Evolutionary conservation across 2,329 filamentous ascomycete species (phyloP), one percentile per base, ranked within the genome.

Genomic region (Pseudonectria buxi): DNA sequence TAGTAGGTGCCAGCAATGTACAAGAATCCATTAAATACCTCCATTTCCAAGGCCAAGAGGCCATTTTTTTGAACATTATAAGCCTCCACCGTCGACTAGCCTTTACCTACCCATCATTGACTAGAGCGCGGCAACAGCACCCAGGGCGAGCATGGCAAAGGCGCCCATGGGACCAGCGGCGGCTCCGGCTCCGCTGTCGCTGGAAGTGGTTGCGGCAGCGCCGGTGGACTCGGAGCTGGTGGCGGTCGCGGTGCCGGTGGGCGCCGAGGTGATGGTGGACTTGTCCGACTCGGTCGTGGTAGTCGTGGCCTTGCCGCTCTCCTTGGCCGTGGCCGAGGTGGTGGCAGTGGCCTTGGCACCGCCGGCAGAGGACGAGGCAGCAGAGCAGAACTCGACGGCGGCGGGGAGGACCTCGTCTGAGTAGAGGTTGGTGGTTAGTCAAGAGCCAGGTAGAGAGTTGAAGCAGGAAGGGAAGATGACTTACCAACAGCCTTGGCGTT

Each of bases 391-490:
- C 24, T 14, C 33, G 11, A 33, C 26, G 12, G 37, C 37, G 9
- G 37, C 37, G 7, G 38, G 38, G 28, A 41, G 34, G 15, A 41
- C 38, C 22, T 33, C 32, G 9, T 36, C 38, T 41, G 11, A n/a
- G n/a, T n/a, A n/a, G 15, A 34, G 18, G 22, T 10, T 14, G 13
- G n/a, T n/a, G 13, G 27, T 14, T 28, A 14, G 13, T n/a, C 10
- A 22, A 14, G 24, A 7, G 28, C n/a, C n/a, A n/a, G n/a, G n/a
- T n/a, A 26, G 7, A 13, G 29, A 14, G 14, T n/a, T 10, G 15
- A 26, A 6, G 11, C 14, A 11, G 16, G 15, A 14, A 16, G n/a
- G 12, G 16, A 28, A 2, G 22, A 26, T 4, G 15, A 33, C 31
- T 9, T 34, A 40, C 38, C 28, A 18, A 35, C 24, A 7, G 38